Conservation (phyloP, 1,284 basidiomycete species). For the Lentinula novae-zelandiae region DNA sequence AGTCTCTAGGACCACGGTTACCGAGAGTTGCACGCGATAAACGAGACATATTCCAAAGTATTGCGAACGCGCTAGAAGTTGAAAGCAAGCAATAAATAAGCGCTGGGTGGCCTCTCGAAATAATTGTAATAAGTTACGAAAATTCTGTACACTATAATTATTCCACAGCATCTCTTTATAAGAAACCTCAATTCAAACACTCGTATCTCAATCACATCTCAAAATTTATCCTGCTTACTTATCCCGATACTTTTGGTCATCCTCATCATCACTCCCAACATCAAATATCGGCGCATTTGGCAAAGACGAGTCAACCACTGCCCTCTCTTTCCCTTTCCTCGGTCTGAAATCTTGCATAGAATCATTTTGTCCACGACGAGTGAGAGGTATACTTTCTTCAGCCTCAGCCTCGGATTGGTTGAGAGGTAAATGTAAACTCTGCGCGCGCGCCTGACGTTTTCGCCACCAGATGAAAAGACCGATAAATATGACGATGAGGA, state of each 20-base stretch:
- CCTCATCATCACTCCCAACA: slow-evolving; percentile 40
- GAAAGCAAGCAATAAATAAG: not conserved
- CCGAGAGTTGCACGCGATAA: slow-evolving; percentile 54
- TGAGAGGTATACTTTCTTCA: slow-evolving; percentile 47
- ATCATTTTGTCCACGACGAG: slow-evolving; percentile 20
- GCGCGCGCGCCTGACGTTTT: slow-evolving; percentile 43
- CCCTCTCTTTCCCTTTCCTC: slow-evolving; percentile 45
- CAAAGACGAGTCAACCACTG: slow-evolving; percentile 21
- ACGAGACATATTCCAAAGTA: slow-evolving; percentile 40
- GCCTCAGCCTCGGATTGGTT: slow-evolving; percentile 21
- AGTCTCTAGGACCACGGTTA: slow-evolving; percentile 45
- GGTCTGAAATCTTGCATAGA: slow-evolving; percentile 19
- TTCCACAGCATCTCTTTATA: not conserved
- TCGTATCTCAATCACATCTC: too few relatives aligned
- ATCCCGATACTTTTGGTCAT: slow-evolving; percentile 31
- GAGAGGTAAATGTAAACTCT: slow-evolving; percentile 35
- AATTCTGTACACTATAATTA: not conserved
- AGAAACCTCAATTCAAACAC: too few relatives aligned
- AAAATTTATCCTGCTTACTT: not conserved
- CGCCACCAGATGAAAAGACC: slow-evolving; percentile 76
- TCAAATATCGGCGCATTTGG: slow-evolving; percentile 38
- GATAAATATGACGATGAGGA: slow-evolving; percentile 70
- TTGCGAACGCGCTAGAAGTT: not conserved
- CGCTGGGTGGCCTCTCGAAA: not conserved
- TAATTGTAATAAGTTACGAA: slow-evolving; percentile 17